A percentile compares a stretch with the other conserved stretches of the same genome.
Conservation (phyloP, 2,329 filamentous ascomycete species). For the Pestalotiopsis sp. region DNA sequence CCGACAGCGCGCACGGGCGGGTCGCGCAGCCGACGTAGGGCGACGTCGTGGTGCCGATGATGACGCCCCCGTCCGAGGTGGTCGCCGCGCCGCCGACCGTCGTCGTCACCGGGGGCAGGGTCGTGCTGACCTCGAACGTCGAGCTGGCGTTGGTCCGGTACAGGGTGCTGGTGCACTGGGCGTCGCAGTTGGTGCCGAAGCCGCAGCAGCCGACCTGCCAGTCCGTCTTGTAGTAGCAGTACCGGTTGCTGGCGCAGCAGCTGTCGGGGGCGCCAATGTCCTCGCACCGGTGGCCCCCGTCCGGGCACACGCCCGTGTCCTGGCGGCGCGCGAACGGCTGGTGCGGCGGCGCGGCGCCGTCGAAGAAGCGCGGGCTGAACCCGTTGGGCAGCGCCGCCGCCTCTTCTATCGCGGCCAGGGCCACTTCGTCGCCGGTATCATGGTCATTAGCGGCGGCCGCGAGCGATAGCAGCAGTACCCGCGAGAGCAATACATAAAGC, state of each 20-base stretch:
- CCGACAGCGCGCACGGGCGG: conserved; percentile 27
- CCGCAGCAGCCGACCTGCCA: conserved; percentile 30
- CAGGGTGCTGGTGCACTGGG: conserved; percentile 27
- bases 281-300: conserved; percentile 8
- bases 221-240: conserved; percentile 32
- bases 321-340: conserved; percentile 8
- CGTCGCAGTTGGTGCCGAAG: conserved; percentile 30
- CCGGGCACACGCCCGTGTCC: neutral
- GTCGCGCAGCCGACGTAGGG: conserved; percentile 3
- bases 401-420: neutral
- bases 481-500: neutral
- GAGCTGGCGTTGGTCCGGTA: conserved; percentile 31
- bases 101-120: conserved; percentile 18
- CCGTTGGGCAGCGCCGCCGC: neutral
- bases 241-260: conserved; percentile 27
- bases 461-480: neutral
- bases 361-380: conserved; percentile 11
- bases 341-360: neutral
- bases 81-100: conserved; percentile 19
- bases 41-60: neutral
- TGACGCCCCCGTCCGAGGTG: conserved; percentile 18
- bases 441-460: neutral
- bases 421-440: neutral
- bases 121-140: conserved; percentile 23
- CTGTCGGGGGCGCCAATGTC: conserved; percentile 9